Conservation (phyloP, 225 moss, liverwort and hornwort genomes). For the Ulota crispa region DNA sequence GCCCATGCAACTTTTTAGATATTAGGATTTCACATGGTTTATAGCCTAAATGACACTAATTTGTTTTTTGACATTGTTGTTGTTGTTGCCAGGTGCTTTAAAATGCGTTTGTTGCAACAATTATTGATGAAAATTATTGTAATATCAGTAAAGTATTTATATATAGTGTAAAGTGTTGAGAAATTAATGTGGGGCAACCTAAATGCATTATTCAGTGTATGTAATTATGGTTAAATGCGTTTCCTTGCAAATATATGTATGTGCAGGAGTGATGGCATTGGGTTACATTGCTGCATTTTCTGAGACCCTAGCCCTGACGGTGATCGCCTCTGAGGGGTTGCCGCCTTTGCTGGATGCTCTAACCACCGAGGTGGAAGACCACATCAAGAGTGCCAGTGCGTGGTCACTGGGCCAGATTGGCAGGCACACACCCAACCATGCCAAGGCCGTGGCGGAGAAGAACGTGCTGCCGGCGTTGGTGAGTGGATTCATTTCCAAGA, state of each 20-base stretch:
- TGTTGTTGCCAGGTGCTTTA: too few species aligned
- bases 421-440: constrained; percentile 75
- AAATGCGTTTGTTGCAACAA: too few species aligned
- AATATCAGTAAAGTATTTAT: too few species aligned
- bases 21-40: too few species aligned
- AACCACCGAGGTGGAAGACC: constrained; percentile 72
- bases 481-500: constrained; percentile 62
- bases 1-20: too few species aligned
- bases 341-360: constrained; percentile 69
- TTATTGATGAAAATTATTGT: too few species aligned
- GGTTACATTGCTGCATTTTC: constrained; percentile 89
- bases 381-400: constrained; percentile 87
- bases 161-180: too few species aligned
- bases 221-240: too few species aligned
- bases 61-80: too few species aligned
- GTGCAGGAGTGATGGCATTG: constrained; percentile 77
- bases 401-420: constrained; percentile 87
- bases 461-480: constrained; percentile 65
- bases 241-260: background rate
- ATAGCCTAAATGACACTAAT: too few species aligned
- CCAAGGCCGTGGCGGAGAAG: constrained; percentile 73
- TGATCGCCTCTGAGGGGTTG: constrained; percentile 76
- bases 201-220: too few species aligned
- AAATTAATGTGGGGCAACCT: too few species aligned
- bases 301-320: constrained; percentile 64